Evolutionary conservation across 1,284 basidiomycete genomes (phyloP).

Genomic region (Apiotrichum domesticum): DNA sequence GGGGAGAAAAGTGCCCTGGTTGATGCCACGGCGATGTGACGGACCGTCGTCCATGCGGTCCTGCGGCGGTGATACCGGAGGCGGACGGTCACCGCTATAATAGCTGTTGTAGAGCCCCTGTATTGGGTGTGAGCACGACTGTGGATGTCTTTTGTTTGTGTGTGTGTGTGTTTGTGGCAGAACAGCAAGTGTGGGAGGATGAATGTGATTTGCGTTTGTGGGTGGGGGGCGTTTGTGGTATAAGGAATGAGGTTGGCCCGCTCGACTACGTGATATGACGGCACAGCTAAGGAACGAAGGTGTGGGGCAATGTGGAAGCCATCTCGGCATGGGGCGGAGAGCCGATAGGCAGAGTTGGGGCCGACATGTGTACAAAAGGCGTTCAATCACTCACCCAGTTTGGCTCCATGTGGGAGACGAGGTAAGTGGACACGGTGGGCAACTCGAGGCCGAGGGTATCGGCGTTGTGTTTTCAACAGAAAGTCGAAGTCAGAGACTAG

Average conservation of each 20-base stretch:
- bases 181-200: too few species aligned
- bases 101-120: conserved; percentile 24
- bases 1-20: conserved; percentile 20
- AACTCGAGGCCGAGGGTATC: not conserved
- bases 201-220: too few species aligned
- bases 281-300: too few species aligned
- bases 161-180: too few species aligned
- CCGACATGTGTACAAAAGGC: too few species aligned
- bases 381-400: conserved; percentile 22
- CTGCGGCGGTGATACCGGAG: conserved; percentile 13
- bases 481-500: not conserved
- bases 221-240: too few species aligned
- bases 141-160: too few species aligned
- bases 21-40: conserved; percentile 15
- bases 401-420: conserved; percentile 21
- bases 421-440: conserved; percentile 15
- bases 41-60: conserved; percentile 11
- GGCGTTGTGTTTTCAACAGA: not conserved
- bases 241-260: too few species aligned
- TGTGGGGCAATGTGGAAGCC: too few species aligned
- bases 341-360: too few species aligned
- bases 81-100: conserved; percentile 18
- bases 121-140: not conserved
- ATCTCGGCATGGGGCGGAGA: too few species aligned
- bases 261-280: too few species aligned